Evolutionary conservation across 441 rosid species (phyloP), one percentile per base, ranked within the genome.

Genomic region (Macaranga tanarius): DNA sequence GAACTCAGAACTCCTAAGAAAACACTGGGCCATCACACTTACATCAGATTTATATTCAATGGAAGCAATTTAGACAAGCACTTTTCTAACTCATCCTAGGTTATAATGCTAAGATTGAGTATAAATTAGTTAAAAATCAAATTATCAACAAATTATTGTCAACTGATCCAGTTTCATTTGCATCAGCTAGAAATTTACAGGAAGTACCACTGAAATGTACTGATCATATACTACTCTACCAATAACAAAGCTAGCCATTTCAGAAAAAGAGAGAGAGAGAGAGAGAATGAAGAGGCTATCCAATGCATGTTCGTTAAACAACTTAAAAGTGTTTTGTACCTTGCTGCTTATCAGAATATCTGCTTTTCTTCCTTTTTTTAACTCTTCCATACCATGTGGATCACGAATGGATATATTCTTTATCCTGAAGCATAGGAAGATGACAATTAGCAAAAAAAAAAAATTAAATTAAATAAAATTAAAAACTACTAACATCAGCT

Each of bases 311-410:
- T 28, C 45, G 25, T 3, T 6, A 3, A 62, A 65, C 20, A n/a
- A 42, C 16, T 47, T 66, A n/a, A 7, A 38, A 61, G 34, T 22
- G 19, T 76, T 68, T 38, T 79, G 65, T 85, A 90, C 99, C 89
- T 90, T 92, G 75, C 80, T 73, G 76, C 92, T 86, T 56, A 85
- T 77, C 67, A 84, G 73, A 62, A 73, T 73, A 28, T 90, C 94
- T 58, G 75, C 61, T 84, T 82, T 92, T 74, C 76, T 73, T 63
- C 85, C 84, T 79, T 83, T 92, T 73, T 81, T 91, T 54, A 84
- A 65, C 77, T 85, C 92, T 77, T 87, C 94, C 56, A 58, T 65
- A 67, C 82, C 84, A 69, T 79, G 87, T 42, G 96, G 97, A 75
- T 88, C 90, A 64, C 72, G 79, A 63, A 95, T 47, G 44, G 80